Percentiles rank a stretch among this genome's conserved stretches.
These are phyloP conservation scores for Fusarium sp. DNA, from an alignment of 2,329 filamentous ascomycete genomes.

Conservation along the genomic window DNA sequence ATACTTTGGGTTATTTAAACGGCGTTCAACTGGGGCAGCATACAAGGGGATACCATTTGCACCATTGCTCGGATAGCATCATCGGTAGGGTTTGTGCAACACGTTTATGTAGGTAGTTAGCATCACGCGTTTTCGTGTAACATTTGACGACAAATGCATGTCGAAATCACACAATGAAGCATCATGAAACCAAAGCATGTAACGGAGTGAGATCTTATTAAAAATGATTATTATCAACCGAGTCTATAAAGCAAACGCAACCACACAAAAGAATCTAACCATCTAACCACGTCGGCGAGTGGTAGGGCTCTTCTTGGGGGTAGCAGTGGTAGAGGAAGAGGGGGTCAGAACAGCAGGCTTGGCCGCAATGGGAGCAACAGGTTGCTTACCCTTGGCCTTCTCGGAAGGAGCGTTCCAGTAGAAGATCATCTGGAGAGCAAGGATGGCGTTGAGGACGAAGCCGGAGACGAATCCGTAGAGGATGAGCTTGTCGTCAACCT, in stretches of 20 bases:
- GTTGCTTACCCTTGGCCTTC: conserved; percentile 55
- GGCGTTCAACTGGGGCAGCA: conserved; percentile 4
- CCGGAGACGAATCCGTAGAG: conserved; percentile 93
- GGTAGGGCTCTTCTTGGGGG: conserved; percentile 53
- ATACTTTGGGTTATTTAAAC: background rate
- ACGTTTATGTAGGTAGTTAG: background rate
- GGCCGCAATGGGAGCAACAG: conserved; percentile 42
- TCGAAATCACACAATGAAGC: background rate
- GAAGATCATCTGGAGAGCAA: conserved; percentile 90
- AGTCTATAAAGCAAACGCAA: conserved; percentile 29
- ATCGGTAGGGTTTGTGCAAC: background rate
- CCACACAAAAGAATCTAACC: conserved; percentile 18
- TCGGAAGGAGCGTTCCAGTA: conserved; percentile 83
- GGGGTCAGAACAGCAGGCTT: conserved; percentile 38
- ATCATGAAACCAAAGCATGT: too few relatives aligned
- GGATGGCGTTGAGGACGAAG: conserved; percentile 85
- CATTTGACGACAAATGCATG: background rate
- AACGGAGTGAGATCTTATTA: conserved; percentile 1
- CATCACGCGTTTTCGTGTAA: background rate
- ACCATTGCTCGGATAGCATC: background rate
- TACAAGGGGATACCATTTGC: conserved; percentile 27
- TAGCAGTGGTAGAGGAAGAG: conserved; percentile 36
- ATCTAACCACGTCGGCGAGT: conserved; percentile 54
- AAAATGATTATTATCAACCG: conserved; percentile 16
- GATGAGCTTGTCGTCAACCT: conserved; percentile 96